phyloP scores from a whole-genome alignment of 2,329 filamentous ascomycete species.

The Nothophaeocryptopus gaeumannii region DNA sequence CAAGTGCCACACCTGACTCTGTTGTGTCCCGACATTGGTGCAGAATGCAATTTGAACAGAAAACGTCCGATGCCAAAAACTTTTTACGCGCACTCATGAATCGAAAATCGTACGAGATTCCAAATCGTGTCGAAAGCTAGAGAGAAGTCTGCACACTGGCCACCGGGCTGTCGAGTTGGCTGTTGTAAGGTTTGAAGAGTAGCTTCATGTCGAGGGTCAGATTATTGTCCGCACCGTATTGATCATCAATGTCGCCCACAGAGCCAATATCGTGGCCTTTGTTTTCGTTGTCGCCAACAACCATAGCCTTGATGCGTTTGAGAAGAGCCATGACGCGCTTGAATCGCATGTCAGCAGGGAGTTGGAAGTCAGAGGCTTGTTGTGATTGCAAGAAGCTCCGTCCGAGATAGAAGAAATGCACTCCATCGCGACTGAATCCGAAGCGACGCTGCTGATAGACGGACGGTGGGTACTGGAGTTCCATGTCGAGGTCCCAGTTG shows the following conservation, averaged over 20 bases:
- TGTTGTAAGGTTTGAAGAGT: slow-evolving; percentile 61
- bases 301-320: slow-evolving; percentile 60
- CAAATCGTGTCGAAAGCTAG: slow-evolving; percentile 17
- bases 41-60: slow-evolving; percentile 4
- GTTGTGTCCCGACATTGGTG: slow-evolving; percentile 1
- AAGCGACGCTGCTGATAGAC: slow-evolving; percentile 57
- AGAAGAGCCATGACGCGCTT: slow-evolving; percentile 59
- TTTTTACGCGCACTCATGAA: slow-evolving; percentile 9
- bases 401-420: slow-evolving; percentile 72
- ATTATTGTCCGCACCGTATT: slow-evolving; percentile 59
- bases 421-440: slow-evolving; percentile 68
- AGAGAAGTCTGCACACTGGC: slow-evolving; percentile 32
- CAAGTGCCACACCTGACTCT: slow-evolving; percentile 3
- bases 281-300: slow-evolving; percentile 60
- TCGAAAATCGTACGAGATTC: slow-evolving; percentile 1
- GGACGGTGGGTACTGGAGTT: slow-evolving; percentile 61
- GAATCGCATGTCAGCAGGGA: slow-evolving; percentile 58
- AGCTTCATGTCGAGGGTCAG: slow-evolving; percentile 69
- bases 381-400: slow-evolving; percentile 61
- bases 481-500: slow-evolving; percentile 69
- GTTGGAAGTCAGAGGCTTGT: slow-evolving; percentile 48
- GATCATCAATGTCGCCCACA: slow-evolving; percentile 65
- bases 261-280: slow-evolving; percentile 67
- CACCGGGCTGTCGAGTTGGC: slow-evolving; percentile 34
- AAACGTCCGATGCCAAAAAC: background rate